Evolutionary conservation across 805 yeast genomes (phyloP).

Genomic region (Grigorovia humatica): DNA sequence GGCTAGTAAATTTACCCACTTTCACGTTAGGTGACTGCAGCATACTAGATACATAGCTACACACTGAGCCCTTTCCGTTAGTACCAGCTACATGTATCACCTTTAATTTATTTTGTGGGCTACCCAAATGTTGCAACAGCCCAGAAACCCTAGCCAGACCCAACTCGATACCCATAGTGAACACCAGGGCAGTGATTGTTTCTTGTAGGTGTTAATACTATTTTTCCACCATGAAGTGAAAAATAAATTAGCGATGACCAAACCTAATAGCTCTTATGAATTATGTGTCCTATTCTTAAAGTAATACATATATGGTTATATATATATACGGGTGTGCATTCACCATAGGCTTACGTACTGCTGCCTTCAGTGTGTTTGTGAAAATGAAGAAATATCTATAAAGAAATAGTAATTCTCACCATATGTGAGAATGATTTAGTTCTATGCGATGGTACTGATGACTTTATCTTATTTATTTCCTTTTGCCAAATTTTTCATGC

Average conservation of each 20-base stretch:
- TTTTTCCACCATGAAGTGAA: neutral
- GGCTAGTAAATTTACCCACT: constrained; percentile 80
- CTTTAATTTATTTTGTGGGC: constrained; percentile 55
- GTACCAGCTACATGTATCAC: constrained; percentile 94
- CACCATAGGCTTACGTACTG: too few relatives aligned
- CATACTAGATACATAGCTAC: constrained; percentile 67
- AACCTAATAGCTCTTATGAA: too few relatives aligned
- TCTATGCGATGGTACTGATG: too few relatives aligned
- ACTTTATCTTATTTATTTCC: constrained; percentile 2
- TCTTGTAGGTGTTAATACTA: neutral
- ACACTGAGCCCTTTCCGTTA: constrained; percentile 91
- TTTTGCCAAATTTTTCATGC: constrained; percentile 20
- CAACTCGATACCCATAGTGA: constrained; percentile 42
- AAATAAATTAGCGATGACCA: too few relatives aligned
- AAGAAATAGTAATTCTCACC: neutral
- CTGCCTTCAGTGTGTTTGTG: neutral
- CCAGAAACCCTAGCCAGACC: constrained; percentile 43
- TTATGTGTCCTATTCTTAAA: neutral
- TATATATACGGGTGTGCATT: neutral
- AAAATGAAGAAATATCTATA: neutral
- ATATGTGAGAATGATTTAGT: neutral
- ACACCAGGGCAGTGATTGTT: too few relatives aligned
- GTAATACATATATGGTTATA: too few relatives aligned
- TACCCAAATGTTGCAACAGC: constrained; percentile 44
- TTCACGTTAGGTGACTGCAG: constrained; percentile 29